These are phyloP conservation scores for Hyphopichia buzzinii DNA, from an alignment of 1,139 yeast species.

Conservation along the genomic window DNA sequence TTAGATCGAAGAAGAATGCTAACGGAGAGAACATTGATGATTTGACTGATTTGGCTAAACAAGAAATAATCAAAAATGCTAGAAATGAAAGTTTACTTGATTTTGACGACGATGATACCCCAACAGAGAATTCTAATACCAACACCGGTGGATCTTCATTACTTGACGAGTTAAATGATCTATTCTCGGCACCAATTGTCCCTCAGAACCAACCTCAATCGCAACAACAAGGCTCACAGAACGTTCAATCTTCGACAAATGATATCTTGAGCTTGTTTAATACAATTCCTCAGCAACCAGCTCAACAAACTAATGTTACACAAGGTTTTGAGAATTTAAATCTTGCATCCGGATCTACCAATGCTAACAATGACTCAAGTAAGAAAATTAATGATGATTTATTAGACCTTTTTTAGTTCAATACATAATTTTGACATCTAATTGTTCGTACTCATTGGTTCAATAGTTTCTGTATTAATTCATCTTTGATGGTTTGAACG, in stretches of 20 bases:
- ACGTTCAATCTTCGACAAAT: constrained; percentile 22
- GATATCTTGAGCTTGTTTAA: constrained; percentile 48
- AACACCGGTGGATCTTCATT: constrained; percentile 25
- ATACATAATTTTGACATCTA: background rate
- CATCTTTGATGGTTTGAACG: constrained; percentile 5
- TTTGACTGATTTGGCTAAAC: constrained; percentile 71
- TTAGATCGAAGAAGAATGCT: constrained; percentile 5
- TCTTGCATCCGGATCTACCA: constrained; percentile 7
- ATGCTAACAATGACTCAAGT: constrained; percentile 6
- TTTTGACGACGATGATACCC: constrained; percentile 59
- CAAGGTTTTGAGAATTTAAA: constrained; percentile 23
- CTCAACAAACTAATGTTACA: constrained; percentile 10
- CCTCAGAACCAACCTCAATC: constrained; percentile 11
- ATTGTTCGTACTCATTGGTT: constrained; percentile 4
- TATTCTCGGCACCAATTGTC: constrained; percentile 45
- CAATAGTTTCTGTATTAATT: constrained; percentile 15
- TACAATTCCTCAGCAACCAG: constrained; percentile 12
- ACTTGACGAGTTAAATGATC: constrained; percentile 67
- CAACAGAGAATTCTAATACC: constrained; percentile 13
- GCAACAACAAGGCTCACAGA: background rate
- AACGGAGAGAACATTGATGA: constrained; percentile 62
- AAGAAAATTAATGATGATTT: constrained; percentile 44
- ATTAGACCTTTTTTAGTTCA: constrained; percentile 52
- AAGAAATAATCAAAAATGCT: constrained; percentile 64
- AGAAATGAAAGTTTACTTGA: constrained; percentile 85